phyloP scores from a whole-genome alignment of 148 eudicot genomes.

The Fagopyrum homotropicum region DNA sequence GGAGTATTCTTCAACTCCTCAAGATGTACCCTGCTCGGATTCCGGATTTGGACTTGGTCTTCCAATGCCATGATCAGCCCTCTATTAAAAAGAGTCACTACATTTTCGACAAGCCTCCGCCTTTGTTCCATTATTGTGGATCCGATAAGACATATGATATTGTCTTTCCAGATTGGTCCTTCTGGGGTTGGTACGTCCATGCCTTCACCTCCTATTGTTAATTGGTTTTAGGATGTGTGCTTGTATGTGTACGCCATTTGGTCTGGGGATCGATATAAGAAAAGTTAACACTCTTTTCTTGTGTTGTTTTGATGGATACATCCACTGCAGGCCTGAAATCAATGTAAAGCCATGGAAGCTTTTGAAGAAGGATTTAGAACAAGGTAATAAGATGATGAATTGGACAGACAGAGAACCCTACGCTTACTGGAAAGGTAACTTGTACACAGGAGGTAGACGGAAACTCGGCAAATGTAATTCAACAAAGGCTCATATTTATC shows the following conservation, averaged over 20 bases:
- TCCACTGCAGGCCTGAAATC: slow-evolving; percentile 27
- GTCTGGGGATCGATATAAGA: no score
- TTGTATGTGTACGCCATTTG: no score
- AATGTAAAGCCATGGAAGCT: slow-evolving; percentile 34
- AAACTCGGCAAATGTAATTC: slow-evolving; percentile 30
- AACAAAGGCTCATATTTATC: slow-evolving; percentile 26
- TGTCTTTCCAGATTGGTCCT: slow-evolving; percentile 39
- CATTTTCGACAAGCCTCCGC: slow-evolving; percentile 24
- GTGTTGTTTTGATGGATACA: neutral
- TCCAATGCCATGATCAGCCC: slow-evolving; percentile 32
- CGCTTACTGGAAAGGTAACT: slow-evolving; percentile 43
- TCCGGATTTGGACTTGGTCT: slow-evolving; percentile 39
- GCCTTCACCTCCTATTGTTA: neutral
- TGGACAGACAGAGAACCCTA: slow-evolving; percentile 34
- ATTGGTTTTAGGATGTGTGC: no score
- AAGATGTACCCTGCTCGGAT: slow-evolving; percentile 31
- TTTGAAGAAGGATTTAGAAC: slow-evolving; percentile 29
- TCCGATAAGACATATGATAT: slow-evolving; percentile 23
- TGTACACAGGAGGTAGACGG: slow-evolving; percentile 18
- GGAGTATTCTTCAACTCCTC: slow-evolving; percentile 36
- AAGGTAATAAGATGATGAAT: slow-evolving; percentile 29
- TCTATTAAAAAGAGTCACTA: slow-evolving; percentile 13
- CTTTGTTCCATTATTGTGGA: slow-evolving; percentile 37
- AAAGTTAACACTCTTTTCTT: no score
- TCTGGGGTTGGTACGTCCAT: slow-evolving; percentile 25